Evolutionary conservation across 371 early-diverging fungal genomes (phyloP).

Genomic region (Mortierella sp.): DNA sequence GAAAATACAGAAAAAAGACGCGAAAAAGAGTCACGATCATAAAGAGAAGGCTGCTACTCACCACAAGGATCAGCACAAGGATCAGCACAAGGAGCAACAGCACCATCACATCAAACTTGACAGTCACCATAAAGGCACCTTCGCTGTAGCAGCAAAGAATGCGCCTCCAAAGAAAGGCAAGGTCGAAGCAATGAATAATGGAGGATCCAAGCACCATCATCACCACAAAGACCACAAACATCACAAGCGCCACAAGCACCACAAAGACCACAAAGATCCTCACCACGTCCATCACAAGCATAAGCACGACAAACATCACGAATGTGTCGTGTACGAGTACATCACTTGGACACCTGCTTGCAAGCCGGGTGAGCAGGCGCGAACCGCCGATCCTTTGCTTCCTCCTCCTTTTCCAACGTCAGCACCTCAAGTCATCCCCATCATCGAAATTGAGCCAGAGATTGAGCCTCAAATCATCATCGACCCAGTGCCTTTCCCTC

Average conservation of each 20-base stretch:
- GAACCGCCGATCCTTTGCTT: no score
- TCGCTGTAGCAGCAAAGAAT: constrained; percentile 6
- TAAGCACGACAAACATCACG: constrained; percentile 4
- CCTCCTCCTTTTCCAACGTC: background rate
- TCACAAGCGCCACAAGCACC: background rate
- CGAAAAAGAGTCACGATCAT: background rate
- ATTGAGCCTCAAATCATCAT: background rate
- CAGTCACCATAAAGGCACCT: background rate
- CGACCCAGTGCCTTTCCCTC: no score
- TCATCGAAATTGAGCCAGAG: background rate
- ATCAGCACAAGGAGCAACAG: background rate
- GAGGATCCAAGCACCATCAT: background rate
- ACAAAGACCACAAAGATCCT: constrained; percentile 7
- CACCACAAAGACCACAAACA: background rate
- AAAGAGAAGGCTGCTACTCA: background rate
- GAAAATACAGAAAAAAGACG: background rate
- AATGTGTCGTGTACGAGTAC: constrained; percentile 18
- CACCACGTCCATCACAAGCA: background rate
- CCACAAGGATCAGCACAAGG: background rate
- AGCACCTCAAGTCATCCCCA: background rate
- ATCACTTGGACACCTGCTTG: background rate
- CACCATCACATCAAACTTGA: constrained; percentile 6
- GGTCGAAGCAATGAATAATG: background rate
- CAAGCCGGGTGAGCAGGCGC: background rate
- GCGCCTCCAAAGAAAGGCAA: constrained; percentile 9